A percentile compares a stretch with the other conserved stretches of the same genome.
phyloP scores from a whole-genome alignment of 164 flowering plant species.

The Aristolochia fimbriata region DNA sequence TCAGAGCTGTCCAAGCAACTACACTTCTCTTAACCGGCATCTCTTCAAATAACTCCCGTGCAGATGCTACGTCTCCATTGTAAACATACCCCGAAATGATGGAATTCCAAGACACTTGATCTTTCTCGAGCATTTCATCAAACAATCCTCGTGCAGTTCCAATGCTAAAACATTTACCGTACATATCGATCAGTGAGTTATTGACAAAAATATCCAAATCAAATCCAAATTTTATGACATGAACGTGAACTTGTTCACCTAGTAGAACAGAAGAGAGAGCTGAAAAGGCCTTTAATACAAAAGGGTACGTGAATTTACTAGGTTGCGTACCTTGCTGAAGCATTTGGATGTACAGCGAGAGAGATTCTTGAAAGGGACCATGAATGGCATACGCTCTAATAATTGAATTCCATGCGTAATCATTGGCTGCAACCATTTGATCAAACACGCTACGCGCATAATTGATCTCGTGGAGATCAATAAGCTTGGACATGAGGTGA shows the following conservation, averaged over 20 bases:
- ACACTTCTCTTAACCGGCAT: constrained; percentile 26
- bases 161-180: constrained; percentile 16
- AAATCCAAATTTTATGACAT: constrained; percentile 12
- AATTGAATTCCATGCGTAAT: constrained; percentile 21
- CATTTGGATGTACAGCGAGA: constrained; percentile 18
- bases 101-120: constrained; percentile 29
- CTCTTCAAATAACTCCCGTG: constrained; percentile 20
- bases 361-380: constrained; percentile 14
- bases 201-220: constrained; percentile 2
- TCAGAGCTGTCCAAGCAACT: constrained; percentile 29
- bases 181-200: constrained; percentile 11
- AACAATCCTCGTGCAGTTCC: constrained; percentile 12
- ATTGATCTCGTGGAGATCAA: constrained; percentile 13
- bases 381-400: constrained; percentile 16
- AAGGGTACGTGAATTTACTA: constrained; percentile 27
- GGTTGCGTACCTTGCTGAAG: constrained; percentile 12
- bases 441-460: constrained; percentile 19
- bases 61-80: constrained; percentile 15
- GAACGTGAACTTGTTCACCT: constrained; percentile 6
- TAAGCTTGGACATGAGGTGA: constrained; percentile 18
- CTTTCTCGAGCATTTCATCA: constrained; percentile 26
- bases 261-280: constrained; percentile 2
- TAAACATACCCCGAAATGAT: constrained; percentile 21
- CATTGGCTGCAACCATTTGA: constrained; percentile 16
- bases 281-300: constrained; percentile 24